Evolutionary conservation across 75 land plant genomes (phyloP).

Genomic region (Sequoiadendron giganteum): DNA sequence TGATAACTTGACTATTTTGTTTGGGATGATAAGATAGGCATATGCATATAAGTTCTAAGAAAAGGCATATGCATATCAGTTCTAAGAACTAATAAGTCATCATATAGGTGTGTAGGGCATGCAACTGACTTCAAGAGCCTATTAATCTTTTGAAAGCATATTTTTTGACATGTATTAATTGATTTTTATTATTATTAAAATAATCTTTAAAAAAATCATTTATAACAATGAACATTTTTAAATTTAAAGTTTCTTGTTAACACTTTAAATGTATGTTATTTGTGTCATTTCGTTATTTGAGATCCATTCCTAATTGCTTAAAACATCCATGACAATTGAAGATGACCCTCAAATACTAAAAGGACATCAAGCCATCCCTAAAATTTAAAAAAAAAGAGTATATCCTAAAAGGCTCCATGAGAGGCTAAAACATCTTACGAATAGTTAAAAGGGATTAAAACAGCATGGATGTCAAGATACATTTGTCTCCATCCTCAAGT

Average conservation of each 20-base stretch:
- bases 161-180: neutral
- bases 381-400: neutral
- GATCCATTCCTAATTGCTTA: neutral
- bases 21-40: neutral
- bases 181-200: neutral
- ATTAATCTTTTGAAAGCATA: neutral
- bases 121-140: neutral
- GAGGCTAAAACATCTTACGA: neutral
- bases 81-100: no score
- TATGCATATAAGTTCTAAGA: no score
- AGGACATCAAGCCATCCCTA: neutral
- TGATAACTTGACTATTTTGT: neutral
- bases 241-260: neutral
- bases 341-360: neutral
- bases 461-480: neutral
- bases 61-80: no score
- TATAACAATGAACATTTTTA: neutral
- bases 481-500: no score
- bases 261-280: neutral
- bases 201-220: neutral
- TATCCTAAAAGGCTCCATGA: neutral
- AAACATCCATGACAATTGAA: neutral
- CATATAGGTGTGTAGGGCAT: neutral
- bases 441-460: no score
- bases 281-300: neutral